Conservation (phyloP, 805 yeast genomes). For the Saccharomyces eubayanus region DNA sequence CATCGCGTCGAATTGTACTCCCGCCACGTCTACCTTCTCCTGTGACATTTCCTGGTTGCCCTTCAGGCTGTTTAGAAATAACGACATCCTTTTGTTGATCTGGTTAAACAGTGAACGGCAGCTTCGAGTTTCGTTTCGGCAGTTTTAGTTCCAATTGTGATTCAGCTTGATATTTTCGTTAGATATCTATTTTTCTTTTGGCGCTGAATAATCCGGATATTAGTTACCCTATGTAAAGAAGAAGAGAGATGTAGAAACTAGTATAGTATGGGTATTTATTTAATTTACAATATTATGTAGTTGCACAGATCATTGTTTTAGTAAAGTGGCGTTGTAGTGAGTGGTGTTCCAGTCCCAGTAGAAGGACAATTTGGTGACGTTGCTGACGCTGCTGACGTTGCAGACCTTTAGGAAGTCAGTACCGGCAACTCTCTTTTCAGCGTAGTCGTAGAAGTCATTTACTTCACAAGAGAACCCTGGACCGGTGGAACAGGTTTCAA, state of each 20-base stretch:
- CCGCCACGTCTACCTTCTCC: constrained; percentile 54
- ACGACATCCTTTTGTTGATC: constrained; percentile 42
- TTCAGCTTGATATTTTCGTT: neutral
- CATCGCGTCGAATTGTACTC: constrained; percentile 61
- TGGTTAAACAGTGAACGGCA: neutral
- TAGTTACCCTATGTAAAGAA: neutral
- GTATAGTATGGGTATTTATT: neutral
- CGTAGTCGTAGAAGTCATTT: constrained; percentile 28
- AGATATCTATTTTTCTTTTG: neutral
- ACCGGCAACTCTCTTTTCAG: constrained; percentile 27
- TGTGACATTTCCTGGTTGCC: constrained; percentile 48
- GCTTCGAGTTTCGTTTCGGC: neutral
- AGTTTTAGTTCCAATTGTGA: neutral
- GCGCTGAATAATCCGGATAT: neutral
- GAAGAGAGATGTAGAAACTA: neutral
- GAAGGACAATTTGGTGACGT: constrained; percentile 17
- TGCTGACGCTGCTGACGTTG: constrained; percentile 13
- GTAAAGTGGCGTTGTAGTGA: neutral
- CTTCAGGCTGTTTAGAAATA: constrained; percentile 40
- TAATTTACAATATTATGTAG: neutral
- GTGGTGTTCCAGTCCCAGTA: constrained; percentile 10
- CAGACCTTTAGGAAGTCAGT: constrained; percentile 30
- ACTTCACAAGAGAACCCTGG: constrained; percentile 46
- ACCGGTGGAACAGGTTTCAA: constrained; percentile 41
- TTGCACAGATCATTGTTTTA: neutral